Conservation (phyloP, 306 rosid genomes). For the Echinosophora koreensis region DNA sequence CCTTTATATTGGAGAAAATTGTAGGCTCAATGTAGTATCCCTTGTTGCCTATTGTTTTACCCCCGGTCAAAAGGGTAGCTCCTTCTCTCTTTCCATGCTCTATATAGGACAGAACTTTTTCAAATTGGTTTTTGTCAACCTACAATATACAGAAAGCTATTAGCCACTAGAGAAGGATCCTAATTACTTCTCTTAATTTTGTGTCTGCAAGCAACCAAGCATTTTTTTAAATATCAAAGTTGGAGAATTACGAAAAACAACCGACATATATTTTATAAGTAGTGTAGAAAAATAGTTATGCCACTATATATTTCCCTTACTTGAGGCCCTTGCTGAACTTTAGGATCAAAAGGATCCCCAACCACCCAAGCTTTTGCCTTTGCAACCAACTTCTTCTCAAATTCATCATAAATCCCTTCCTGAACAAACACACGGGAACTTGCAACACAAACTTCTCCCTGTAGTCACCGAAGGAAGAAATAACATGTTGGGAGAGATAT, state of each 20-base stretch:
- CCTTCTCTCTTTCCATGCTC: conserved; percentile 90
- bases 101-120: conserved; percentile 67
- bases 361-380: conserved; percentile 73
- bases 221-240: neutral
- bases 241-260: neutral
- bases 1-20: conserved; percentile 74
- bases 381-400: conserved; percentile 65
- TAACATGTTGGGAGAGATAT: neutral
- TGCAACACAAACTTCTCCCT: conserved; percentile 84
- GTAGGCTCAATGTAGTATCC: conserved; percentile 87
- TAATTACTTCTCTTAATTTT: neutral
- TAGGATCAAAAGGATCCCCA: conserved; percentile 91
- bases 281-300: neutral
- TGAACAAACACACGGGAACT: conserved; percentile 83
- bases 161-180: neutral
- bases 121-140: conserved; percentile 74
- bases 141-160: conserved; percentile 30
- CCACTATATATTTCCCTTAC: conserved; percentile 35
- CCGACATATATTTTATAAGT: neutral
- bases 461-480: neutral
- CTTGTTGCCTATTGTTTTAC: conserved; percentile 66
- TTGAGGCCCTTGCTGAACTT: conserved; percentile 83
- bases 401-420: conserved; percentile 80
- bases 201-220: neutral
- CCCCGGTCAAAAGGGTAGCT: conserved; percentile 80